phyloP scores from a whole-genome alignment of 73 alveolate species.

The Durusdinium trenchii region DNA sequence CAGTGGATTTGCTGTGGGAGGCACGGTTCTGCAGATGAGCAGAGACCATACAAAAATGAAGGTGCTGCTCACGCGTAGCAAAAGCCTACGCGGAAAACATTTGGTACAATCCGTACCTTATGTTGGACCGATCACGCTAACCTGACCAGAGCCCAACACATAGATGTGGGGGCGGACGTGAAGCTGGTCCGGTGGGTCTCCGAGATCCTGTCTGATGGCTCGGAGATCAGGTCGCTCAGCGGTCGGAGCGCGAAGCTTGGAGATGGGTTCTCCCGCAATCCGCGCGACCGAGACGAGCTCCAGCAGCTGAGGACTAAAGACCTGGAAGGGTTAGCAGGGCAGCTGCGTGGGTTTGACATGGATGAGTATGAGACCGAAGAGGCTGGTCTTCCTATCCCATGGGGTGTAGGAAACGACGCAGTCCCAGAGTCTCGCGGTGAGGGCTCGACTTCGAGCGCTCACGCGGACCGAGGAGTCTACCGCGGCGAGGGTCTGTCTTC shows the following conservation, averaged over 20 bases:
- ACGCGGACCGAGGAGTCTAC: no score
- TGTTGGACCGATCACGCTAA: slow-evolving; percentile 41
- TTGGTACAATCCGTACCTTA: background rate
- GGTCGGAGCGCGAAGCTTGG: no score
- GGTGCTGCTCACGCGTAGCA: background rate
- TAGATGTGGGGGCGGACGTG: background rate
- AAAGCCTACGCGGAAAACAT: background rate
- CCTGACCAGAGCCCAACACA: slow-evolving; percentile 12
- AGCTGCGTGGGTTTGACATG: background rate
- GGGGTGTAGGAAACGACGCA: background rate
- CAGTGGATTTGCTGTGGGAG: background rate
- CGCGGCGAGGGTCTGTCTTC: no score
- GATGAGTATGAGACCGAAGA: background rate
- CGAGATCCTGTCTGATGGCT: slow-evolving; percentile 8
- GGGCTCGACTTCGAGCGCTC: no score
- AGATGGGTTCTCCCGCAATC: slow-evolving; percentile 1
- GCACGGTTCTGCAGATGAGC: slow-evolving; percentile 1
- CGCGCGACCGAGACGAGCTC: background rate
- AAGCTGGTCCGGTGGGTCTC: background rate
- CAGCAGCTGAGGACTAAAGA: background rate
- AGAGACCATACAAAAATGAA: background rate
- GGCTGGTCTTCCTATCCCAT: background rate
- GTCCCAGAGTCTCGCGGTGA: no score
- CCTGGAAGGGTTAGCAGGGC: background rate
- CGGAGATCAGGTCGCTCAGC: background rate